Base-by-base conservation (phyloP, 1,284 basidiomycete genomes). In the Entoloma clypeatum region DNA sequence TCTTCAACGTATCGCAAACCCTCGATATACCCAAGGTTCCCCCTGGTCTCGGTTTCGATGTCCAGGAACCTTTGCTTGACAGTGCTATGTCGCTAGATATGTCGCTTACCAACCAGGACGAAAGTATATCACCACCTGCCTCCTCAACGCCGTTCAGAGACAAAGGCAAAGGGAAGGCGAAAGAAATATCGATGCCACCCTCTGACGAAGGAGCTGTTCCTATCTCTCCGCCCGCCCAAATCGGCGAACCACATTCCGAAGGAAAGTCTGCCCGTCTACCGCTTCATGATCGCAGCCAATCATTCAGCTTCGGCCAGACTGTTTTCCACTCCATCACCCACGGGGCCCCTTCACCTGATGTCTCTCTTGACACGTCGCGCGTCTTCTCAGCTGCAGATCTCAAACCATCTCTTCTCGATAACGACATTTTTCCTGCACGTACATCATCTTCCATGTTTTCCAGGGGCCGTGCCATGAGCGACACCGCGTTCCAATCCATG, bases 281-380 rank as follows among this genome's bases (percentile, higher is more conserved):
- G 13, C 53, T 67, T 7, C 71, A 72, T 41, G 69, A 72, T 31
- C 69, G 71, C 19, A 78, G 74, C 48, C 71, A 77, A 11, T 81
- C 79, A 1, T 80, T 80, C 57, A 79, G 75, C 52, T 72, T 79
- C 40, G 77, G 77, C 3, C 76, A 79, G 54, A 74, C 75, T 1
- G 62, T 77, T 3, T 81, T 80, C 58, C 74, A 70, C 48, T 72
- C 73, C 0, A 63, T 70, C 7, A 17, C 17, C 54, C 55, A 51
- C 5, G 52, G 52, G 39, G 40, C 39, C 16, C 38, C 34, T 9
- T 46, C 49, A 54, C 51, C 48, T 47, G 51, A 43, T 51, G 39
- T 26, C 17, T 55, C 54, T 17, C 43, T 56, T 7, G 52, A 58
- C 19, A 51, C 40, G 30, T 61, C 60, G 6, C 29, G 28, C 7